Evolutionary conservation across 257 asterid species (phyloP), one percentile per base, ranked within the genome.

Genomic region (Gentiana dahurica): DNA sequence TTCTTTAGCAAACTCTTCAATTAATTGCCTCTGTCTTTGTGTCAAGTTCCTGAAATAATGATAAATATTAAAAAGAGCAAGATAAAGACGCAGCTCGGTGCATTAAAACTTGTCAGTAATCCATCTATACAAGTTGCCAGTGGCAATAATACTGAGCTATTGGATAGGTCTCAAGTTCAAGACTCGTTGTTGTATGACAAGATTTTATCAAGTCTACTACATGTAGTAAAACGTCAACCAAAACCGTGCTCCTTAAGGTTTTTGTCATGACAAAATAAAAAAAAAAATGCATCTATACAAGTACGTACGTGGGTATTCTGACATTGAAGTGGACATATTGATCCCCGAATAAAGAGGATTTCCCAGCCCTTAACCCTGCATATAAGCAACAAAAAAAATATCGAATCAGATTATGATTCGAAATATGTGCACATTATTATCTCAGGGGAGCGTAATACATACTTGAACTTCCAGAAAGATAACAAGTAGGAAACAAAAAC

Each of bases 251-350:
- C 24, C 24, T 24, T 24, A 24, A 24, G 24, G 24, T 24, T 24
- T 24, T 24, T 24, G 24, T 24, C 24, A 24, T 0, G 24, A 24
- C 24, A 24, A 24, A 24, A 24, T 24, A 24, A 24, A 24, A 24
- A n/a, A n/a, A n/a, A 15, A 24, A 24, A 24, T 24, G 38, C 12
- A 60, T 35, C 11, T 8, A 32, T 35, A 59, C 9, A 52, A 8
- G 37, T 7, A 80, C 96, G 69, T 76, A 91, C 98, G 71, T 54
- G 55, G 98, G 98, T 55, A 87, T 87, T 83, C 87, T 78, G 81
- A 91, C 86, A 38, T 78, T 91, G 79, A 87, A 91, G 79, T 87
- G 98, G 47, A 91, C 96, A 62, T 65, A 87, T 65, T 91, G 82
- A 55, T 91, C 94, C 38, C 98, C 98, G 5, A 82, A 78, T 12